Evolutionary conservation across 2,329 filamentous ascomycete genomes (phyloP).

Genomic region (Trichoderma lentiforme): DNA sequence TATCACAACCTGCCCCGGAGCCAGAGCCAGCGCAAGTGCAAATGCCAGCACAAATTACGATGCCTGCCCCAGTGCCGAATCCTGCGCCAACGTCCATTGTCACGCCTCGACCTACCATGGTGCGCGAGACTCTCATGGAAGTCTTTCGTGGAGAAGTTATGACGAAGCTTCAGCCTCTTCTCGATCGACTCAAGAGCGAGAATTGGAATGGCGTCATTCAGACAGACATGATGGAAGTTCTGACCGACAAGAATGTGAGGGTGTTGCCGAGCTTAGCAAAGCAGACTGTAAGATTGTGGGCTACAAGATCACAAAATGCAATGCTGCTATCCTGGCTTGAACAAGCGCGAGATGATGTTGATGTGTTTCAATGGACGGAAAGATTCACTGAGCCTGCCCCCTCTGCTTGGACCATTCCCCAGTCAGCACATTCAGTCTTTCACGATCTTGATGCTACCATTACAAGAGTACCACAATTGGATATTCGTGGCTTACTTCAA

Average conservation of each 20-base stretch:
- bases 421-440: not conserved
- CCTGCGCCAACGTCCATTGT: not conserved
- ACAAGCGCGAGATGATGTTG: not conserved
- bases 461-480: not conserved
- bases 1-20: too few relatives aligned
- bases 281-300: not conserved
- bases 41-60: not conserved
- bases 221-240: not conserved
- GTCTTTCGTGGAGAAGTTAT: not conserved
- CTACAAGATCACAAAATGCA: not conserved
- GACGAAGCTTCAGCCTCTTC: not conserved
- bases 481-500: not conserved
- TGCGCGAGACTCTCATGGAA: not conserved
- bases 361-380: not conserved
- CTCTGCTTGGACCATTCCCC: not conserved
- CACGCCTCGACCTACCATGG: accelerated
- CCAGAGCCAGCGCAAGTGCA: not conserved
- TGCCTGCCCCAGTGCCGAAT: not conserved
- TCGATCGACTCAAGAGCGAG: not conserved
- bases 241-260: not conserved
- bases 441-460: not conserved
- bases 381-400: not conserved
- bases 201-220: not conserved
- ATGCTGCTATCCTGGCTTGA: not conserved
- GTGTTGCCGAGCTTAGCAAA: not conserved